Evolutionary conservation across 2,329 filamentous ascomycete species (phyloP).

Genomic region (Fusarium falciforme): DNA sequence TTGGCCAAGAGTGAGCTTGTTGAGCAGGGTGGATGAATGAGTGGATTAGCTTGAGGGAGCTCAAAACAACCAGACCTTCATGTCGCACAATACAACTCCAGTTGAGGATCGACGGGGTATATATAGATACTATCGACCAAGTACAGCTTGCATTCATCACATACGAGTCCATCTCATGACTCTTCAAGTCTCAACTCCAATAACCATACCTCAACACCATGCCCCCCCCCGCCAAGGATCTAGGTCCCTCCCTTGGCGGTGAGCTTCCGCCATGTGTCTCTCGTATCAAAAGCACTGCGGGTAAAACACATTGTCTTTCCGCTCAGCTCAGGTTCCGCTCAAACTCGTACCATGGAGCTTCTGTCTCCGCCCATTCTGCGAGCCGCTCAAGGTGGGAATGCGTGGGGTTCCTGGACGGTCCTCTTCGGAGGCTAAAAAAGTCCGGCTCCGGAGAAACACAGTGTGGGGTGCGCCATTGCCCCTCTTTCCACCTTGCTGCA

Average conservation of each 20-base stretch:
- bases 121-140: not conserved
- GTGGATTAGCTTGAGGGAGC: not conserved
- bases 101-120: not conserved
- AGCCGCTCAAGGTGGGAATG: constrained; percentile 20
- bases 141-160: not conserved
- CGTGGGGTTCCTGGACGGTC: constrained; percentile 30
- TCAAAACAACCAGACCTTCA: not conserved
- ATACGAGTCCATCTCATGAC: not conserved
- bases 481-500: not conserved
- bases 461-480: constrained; percentile 11
- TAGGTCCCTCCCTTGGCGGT: not conserved
- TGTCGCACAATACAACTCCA: not conserved
- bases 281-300: constrained; percentile 3
- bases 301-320: constrained; percentile 1
- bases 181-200: not conserved
- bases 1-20: not conserved
- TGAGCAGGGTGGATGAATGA: not conserved
- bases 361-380: constrained; percentile 18
- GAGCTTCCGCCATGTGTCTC: constrained; percentile 3
- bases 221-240: not conserved
- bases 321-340: constrained; percentile 6
- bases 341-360: constrained; percentile 34
- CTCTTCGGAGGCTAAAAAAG: constrained; percentile 32
- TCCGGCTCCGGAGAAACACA: constrained; percentile 31
- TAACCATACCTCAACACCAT: not conserved